Base-by-base conservation (phyloP, 352 stramenopile genomes). In the Blastocystis sp. region DNA sequence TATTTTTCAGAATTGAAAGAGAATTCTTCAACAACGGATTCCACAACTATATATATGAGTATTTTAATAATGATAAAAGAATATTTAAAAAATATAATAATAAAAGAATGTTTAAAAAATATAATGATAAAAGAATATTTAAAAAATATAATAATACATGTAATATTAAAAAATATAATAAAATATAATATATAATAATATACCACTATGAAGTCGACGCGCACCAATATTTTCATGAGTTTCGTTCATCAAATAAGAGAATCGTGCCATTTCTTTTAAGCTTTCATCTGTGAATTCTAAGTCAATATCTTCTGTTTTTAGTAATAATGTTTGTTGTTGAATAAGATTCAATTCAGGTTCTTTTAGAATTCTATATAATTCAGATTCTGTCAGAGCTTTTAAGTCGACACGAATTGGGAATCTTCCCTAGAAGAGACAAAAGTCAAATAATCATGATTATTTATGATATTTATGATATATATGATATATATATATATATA, bases 291-390 rank as follows among this genome's bases (percentile, higher is more conserved):
- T 88, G 72, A 96, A 96, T 35, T 85, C 73, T 13, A 98, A 70
- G 18, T 78, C 72, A 9, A 97, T 83, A 30, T 88, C 79, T 68
- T 98, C 91, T 32, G 88, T 92, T 66, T 83, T 83, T 70, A 98
- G 84, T 18, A 98, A 74, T 74, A 93, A 88, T 28, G 87, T 77
- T 70, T 98, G 88, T 75, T 98, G 91, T 55, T 82, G 78, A 58
- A 98, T 82, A 32, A 98, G 75, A 75, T 97, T 98, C 47, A 83
- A 88, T 49, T 95, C 83, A n/a, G 91, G 91, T 73, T 96, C 90
- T 0, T 89, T 97, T 13, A 98, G 75, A 68, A 98, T 98, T 59
- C 86, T 87, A 75, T 95, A 95, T 44, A 98, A 69, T 69, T 99
- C 88, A 41, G 93, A 76, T 68, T 95, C 88, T n/a, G 87, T 95